phyloP scores from a whole-genome alignment of 805 yeast species.

The Ogataea haglerorum region DNA sequence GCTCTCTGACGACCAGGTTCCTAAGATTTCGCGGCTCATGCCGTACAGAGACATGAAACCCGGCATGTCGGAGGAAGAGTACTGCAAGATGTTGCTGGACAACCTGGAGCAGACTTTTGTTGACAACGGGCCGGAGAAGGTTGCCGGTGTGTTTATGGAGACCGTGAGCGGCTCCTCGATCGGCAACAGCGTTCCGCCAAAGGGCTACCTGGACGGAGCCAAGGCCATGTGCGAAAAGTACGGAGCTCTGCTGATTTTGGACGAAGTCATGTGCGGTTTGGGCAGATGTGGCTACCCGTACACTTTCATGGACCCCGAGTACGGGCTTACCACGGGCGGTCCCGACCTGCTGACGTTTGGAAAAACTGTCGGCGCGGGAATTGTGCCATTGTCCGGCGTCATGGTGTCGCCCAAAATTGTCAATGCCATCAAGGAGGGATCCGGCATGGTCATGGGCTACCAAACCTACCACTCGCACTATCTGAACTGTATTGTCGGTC shows the following conservation, averaged over 20 bases:
- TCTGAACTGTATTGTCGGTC: constrained; percentile 42
- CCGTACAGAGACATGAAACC: constrained; percentile 32
- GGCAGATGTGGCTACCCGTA: constrained; percentile 48
- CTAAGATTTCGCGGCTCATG: constrained; percentile 30
- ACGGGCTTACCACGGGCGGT: constrained; percentile 22
- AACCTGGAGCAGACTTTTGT: constrained; percentile 40
- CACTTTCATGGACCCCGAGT: constrained; percentile 32
- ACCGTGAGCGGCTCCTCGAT: constrained; percentile 46
- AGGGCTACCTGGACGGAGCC: constrained; percentile 44
- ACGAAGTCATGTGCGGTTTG: constrained; percentile 56
- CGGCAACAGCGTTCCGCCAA: constrained; percentile 42
- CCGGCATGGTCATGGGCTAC: constrained; percentile 41
- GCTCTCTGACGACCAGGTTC: constrained; percentile 22
- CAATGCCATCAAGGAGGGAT: constrained; percentile 36
- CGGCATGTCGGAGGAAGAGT: constrained; percentile 38
- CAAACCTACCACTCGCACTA: constrained; percentile 49
- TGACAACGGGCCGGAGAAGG: constrained; percentile 39
- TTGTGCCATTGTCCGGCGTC: constrained; percentile 46
- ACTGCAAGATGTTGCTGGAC: constrained; percentile 35
- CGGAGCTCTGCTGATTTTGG: constrained; percentile 45
- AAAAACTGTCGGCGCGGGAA: constrained; percentile 49
- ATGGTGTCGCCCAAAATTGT: constrained; percentile 39
- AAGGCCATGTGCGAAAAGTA: constrained; percentile 47
- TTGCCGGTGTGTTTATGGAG: constrained; percentile 42
- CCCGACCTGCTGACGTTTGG: constrained; percentile 50